Percentiles rank a stretch among this genome's conserved stretches.
Conservation (phyloP, 2,329 filamentous ascomycete genomes). For the Penicillium nordicum region DNA sequence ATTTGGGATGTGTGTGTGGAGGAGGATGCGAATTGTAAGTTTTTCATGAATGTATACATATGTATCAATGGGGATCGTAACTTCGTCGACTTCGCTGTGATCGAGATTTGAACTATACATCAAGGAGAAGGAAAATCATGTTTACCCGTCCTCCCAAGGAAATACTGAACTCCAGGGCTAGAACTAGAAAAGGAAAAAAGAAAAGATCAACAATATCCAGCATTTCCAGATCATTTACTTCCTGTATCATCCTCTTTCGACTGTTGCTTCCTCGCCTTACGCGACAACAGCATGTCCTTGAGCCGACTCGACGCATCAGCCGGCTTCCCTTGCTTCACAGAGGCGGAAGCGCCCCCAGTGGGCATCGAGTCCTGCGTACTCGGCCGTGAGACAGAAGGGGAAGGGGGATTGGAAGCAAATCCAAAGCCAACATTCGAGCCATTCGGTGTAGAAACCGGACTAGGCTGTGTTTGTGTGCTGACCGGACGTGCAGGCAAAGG, state of each 20-base stretch:
- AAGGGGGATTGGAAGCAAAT: neutral
- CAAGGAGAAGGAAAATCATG: neutral
- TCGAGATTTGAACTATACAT: neutral
- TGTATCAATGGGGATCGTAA: neutral
- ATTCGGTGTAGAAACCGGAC: neutral
- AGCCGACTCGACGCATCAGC: conserved; percentile 12
- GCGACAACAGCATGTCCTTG: conserved; percentile 19
- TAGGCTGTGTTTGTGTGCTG: conserved; percentile 5
- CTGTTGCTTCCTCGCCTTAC: conserved; percentile 16
- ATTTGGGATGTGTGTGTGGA: neutral
- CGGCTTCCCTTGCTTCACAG: conserved; percentile 11
- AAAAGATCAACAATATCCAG: neutral
- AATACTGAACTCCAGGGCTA: neutral
- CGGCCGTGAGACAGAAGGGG: conserved; percentile 7
- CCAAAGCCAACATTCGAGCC: neutral
- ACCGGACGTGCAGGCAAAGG: neutral
- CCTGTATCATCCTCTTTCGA: conserved; percentile 3
- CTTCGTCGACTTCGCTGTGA: neutral
- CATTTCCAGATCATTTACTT: neutral
- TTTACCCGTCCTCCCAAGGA: neutral
- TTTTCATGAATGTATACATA: neutral
- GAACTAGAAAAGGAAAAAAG: neutral
- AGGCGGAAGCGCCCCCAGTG: conserved; percentile 2
- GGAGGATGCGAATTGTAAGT: neutral
- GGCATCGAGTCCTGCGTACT: conserved; percentile 12